Percentiles rank a stretch among this genome's conserved stretches.
phyloP scores from a whole-genome alignment of 2,329 filamentous ascomycete genomes.

The Graphilbum ipis-grandicollis region DNA sequence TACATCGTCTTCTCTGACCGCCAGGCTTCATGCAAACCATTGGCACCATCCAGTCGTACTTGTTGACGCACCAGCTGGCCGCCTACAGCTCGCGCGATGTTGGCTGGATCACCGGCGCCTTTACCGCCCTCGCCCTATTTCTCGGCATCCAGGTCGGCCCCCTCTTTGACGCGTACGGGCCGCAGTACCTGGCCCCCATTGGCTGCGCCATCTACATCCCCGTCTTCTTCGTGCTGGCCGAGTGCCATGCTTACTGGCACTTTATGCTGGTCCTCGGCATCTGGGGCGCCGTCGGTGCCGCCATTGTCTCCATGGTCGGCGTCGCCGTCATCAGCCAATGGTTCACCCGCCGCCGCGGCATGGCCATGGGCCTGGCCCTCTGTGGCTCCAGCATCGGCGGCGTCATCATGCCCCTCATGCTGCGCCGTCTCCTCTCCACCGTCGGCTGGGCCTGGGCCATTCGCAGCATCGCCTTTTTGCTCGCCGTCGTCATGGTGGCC shows the following conservation, averaged over 20 bases:
- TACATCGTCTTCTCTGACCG: no score
- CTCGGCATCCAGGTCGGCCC: slow-evolving; percentile 30
- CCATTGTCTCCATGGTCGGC: slow-evolving; percentile 18
- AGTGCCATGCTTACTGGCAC: slow-evolving; percentile 29
- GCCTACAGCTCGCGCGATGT: slow-evolving; percentile 24
- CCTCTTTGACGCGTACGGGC: slow-evolving; percentile 28
- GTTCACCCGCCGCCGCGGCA: slow-evolving; percentile 10
- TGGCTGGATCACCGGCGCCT: slow-evolving; percentile 30
- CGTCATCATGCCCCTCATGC: no score
- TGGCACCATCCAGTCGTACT: slow-evolving; percentile 29
- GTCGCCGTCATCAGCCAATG: slow-evolving; percentile 16
- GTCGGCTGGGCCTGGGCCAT: no score
- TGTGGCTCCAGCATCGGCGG: slow-evolving; percentile 12
- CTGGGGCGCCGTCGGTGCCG: slow-evolving; percentile 22
- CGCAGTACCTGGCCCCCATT: slow-evolving; percentile 19
- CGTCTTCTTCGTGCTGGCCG: slow-evolving; percentile 26
- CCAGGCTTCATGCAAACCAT: slow-evolving; percentile 28
- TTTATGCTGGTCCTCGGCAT: slow-evolving; percentile 26
- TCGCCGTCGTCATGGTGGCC: no score
- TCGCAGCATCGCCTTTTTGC: no score
- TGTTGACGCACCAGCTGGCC: slow-evolving; percentile 24
- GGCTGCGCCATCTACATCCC: slow-evolving; percentile 19
- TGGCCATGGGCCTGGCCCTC: slow-evolving; percentile 12
- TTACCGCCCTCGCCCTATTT: slow-evolving; percentile 25
- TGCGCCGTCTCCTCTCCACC: no score